A percentile compares a stretch with the other conserved stretches of the same genome.
Evolutionary conservation across 2,329 filamentous ascomycete species (phyloP).

Genomic region (Trichoderma sp.): DNA sequence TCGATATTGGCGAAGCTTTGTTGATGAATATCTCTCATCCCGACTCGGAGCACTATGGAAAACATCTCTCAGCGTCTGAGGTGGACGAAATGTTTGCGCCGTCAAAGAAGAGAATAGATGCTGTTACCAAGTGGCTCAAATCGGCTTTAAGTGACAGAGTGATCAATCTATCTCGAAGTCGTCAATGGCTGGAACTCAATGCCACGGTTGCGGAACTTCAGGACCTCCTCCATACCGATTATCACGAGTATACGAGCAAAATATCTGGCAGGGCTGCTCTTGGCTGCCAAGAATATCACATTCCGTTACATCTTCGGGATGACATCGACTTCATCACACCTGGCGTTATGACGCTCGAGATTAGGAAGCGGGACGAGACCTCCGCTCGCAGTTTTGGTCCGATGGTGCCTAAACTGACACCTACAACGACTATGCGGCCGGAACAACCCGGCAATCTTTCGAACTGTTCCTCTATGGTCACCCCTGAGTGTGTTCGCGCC

Average conservation of each 20-base stretch:
- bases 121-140: constrained; percentile 51
- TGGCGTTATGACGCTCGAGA: constrained; percentile 27
- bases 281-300: constrained; percentile 37
- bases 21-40: constrained; percentile 44
- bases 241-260: constrained; percentile 40
- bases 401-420: background rate
- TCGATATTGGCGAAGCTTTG: constrained; percentile 42
- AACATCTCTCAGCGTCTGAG: constrained; percentile 44
- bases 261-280: constrained; percentile 29
- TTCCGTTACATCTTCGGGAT: constrained; percentile 36
- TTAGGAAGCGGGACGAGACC: background rate
- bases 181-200: constrained; percentile 38
- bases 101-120: constrained; percentile 41
- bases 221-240: constrained; percentile 51
- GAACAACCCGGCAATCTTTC: background rate
- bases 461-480: constrained; percentile 42
- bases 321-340: constrained; percentile 41
- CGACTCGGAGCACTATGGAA: constrained; percentile 42
- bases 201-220: constrained; percentile 36
- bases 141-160: constrained; percentile 48
- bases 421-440: background rate
- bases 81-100: constrained; percentile 44
- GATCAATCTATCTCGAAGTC: constrained; percentile 47
- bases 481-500: constrained; percentile 51
- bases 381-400: background rate